A percentile compares a stretch with the other conserved stretches of the same genome.
Conservation (phyloP, 1,284 basidiomycete species). For the Austroboletus novae-zelandiae region DNA sequence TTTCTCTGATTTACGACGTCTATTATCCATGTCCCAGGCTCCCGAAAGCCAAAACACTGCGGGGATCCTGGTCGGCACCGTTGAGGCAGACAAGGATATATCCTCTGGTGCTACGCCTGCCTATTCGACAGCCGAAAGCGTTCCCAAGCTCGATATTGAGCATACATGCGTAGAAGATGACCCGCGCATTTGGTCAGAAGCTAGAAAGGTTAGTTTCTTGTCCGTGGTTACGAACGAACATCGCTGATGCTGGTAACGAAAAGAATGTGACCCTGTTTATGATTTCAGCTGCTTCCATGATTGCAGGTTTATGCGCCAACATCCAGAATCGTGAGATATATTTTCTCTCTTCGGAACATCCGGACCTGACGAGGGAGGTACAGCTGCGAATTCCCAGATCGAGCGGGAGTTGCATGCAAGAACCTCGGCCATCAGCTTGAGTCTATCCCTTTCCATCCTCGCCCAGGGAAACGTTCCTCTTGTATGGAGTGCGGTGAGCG, state of each 20-base stretch:
- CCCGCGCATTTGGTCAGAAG: constrained; percentile 69
- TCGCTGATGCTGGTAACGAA: not conserved
- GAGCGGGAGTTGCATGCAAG: constrained; percentile 64
- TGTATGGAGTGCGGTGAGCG: constrained; percentile 72
- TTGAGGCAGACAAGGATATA: not conserved
- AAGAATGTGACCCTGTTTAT: constrained; percentile 59
- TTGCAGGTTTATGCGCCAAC: constrained; percentile 66
- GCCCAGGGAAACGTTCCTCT: constrained; percentile 67
- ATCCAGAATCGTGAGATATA: constrained; percentile 64
- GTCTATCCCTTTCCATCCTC: constrained; percentile 76
- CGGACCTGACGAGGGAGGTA: constrained; percentile 1
- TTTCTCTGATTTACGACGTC: not conserved
- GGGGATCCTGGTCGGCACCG: not conserved
- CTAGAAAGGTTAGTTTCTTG: constrained; percentile 55
- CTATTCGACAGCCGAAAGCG: not conserved
- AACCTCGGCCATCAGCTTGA: constrained; percentile 69
- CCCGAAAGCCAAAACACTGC: constrained; percentile 1
- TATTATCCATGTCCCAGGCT: constrained; percentile 10
- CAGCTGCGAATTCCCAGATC: constrained; percentile 73
- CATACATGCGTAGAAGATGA: constrained; percentile 71
- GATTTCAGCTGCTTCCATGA: constrained; percentile 61
- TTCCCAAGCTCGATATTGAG: constrained; percentile 52
- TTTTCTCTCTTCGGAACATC: not conserved
- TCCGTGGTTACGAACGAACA: not conserved
- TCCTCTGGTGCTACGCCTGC: not conserved